These are phyloP conservation scores for Symbiodinium natans DNA, from an alignment of 73 alveolate species.

Conservation along the genomic window DNA sequence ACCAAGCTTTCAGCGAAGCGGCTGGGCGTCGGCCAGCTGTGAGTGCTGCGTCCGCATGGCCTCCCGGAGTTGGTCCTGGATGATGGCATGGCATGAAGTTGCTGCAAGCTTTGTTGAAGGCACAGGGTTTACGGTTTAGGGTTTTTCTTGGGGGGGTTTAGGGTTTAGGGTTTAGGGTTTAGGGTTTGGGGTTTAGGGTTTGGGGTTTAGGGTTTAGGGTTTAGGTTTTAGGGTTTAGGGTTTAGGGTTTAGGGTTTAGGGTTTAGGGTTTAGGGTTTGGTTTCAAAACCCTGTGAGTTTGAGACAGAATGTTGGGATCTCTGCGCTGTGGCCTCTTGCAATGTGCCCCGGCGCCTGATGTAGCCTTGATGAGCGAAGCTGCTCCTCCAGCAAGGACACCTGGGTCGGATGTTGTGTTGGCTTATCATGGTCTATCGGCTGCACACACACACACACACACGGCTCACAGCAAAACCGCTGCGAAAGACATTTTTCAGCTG, in stretches of 20 bases:
- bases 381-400: constrained; percentile 63
- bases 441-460: neutral
- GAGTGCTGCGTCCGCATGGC: constrained; percentile 75
- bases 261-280: no score
- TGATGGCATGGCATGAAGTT: neutral
- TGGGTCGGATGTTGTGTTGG: neutral
- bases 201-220: no score
- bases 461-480: neutral
- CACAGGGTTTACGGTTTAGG: no score
- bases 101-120: no score
- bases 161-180: no score
- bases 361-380: constrained; percentile 42
- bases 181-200: no score
- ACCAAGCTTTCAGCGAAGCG: neutral
- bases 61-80: constrained; percentile 65
- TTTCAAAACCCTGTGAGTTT: no score
- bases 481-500: neutral
- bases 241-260: no score
- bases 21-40: constrained; percentile 69
- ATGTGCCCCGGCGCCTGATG: constrained; percentile 53
- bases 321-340: no score
- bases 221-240: no score
- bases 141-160: no score
- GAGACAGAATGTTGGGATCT: no score
- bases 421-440: neutral